Evolutionary conservation across 2,329 filamentous ascomycete genomes (phyloP).

Genomic region (Zarea fungicola): DNA sequence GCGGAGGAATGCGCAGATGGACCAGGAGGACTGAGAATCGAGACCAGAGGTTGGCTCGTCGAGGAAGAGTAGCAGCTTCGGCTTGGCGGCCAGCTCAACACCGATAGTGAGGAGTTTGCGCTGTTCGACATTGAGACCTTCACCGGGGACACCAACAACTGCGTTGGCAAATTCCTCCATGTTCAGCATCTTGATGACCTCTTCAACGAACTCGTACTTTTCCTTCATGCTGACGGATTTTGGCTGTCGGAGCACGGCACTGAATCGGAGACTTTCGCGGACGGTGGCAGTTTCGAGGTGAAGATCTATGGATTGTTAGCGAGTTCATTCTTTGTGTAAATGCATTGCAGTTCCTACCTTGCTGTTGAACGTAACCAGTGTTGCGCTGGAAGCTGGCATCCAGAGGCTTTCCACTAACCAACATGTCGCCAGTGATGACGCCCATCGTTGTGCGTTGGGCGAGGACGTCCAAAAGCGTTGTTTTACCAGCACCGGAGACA

Average conservation of each 20-base stretch:
- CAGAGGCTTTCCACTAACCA: constrained; percentile 55
- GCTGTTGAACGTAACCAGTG: constrained; percentile 63
- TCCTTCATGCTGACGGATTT: constrained; percentile 47
- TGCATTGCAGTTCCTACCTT: constrained; percentile 34
- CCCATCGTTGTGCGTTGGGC: constrained; percentile 52
- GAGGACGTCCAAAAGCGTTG: constrained; percentile 37
- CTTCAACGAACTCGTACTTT: constrained; percentile 57
- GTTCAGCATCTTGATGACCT: constrained; percentile 60
- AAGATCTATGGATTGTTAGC: constrained; percentile 36
- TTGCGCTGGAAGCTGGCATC: constrained; percentile 58
- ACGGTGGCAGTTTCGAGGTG: constrained; percentile 52
- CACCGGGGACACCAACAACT: constrained; percentile 58
- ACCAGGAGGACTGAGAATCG: constrained; percentile 59
- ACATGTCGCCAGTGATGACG: constrained; percentile 60
- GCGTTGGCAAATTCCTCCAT: constrained; percentile 64
- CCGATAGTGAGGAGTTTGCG: constrained; percentile 58
- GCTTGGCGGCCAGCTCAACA: constrained; percentile 53
- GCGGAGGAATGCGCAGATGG: constrained; percentile 56
- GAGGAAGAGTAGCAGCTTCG: constrained; percentile 55
- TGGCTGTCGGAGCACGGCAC: constrained; percentile 54
- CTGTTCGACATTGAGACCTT: constrained; percentile 57
- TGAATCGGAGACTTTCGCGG: constrained; percentile 49
- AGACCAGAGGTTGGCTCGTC: constrained; percentile 59
- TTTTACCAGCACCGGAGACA: constrained; percentile 45
- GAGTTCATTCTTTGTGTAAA: not conserved